Conservation (phyloP, 257 asterid species). For the Solanum piurae region DNA sequence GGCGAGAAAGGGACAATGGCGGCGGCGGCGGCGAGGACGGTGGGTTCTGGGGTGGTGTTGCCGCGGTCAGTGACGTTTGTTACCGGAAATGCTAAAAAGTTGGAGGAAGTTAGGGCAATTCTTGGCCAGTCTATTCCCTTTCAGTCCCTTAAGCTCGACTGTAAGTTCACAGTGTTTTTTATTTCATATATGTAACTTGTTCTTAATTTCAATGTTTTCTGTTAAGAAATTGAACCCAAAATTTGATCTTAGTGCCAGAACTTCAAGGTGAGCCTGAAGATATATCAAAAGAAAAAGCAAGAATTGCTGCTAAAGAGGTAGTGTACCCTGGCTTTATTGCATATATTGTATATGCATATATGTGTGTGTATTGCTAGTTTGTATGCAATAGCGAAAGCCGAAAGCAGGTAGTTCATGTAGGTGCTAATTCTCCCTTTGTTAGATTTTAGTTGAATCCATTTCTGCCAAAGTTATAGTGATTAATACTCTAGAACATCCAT, state of each 20-base stretch:
- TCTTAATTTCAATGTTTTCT: background rate
- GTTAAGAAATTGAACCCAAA: background rate
- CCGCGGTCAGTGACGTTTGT: constrained; percentile 84
- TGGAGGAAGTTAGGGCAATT: constrained; percentile 78
- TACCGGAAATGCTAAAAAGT: constrained; percentile 89
- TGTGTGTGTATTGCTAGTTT: background rate
- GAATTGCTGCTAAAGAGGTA: constrained; percentile 87
- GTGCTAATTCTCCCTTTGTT: background rate
- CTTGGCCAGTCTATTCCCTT: constrained; percentile 82
- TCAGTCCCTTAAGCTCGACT: constrained; percentile 69
- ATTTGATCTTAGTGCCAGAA: constrained; percentile 51
- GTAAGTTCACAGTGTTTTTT: constrained; percentile 16
- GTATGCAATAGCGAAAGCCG: background rate
- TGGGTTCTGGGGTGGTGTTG: constrained; percentile 28
- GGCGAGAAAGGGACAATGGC: constrained; percentile 25
- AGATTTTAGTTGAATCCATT: background rate
- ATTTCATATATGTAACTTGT: background rate
- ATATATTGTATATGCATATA: background rate
- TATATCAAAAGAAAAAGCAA: constrained; percentile 84
- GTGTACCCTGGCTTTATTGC: background rate
- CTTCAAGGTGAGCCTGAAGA: constrained; percentile 97
- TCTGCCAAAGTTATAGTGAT: background rate
- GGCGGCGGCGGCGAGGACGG: constrained; percentile 26
- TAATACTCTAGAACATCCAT: background rate
- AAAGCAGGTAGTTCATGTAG: background rate